A percentile compares a stretch with the other conserved stretches of the same genome.
These are phyloP conservation scores for Rubroshorea leprosula DNA, from an alignment of 345 rosid genomes.

Conservation along the genomic window DNA sequence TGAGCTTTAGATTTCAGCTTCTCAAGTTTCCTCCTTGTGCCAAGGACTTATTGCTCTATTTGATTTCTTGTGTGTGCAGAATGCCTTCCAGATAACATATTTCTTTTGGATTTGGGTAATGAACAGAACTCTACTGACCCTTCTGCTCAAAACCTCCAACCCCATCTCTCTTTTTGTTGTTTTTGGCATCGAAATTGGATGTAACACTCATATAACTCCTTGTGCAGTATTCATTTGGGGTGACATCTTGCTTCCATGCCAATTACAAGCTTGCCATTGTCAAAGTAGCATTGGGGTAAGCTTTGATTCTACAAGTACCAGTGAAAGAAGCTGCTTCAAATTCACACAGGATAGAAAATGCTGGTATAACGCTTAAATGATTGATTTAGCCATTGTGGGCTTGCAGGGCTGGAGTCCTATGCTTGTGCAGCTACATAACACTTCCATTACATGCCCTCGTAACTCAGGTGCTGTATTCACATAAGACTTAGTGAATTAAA, in stretches of 20 bases:
- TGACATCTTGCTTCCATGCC: constrained; percentile 68
- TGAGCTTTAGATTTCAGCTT: too few relatives aligned
- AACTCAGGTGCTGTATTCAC: constrained; percentile 98
- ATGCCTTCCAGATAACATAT: constrained; percentile 94
- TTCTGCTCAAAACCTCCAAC: not conserved
- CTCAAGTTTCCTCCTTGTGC: not conserved
- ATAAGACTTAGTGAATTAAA: too few relatives aligned
- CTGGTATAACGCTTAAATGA: not conserved
- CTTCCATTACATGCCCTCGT: constrained; percentile 90
- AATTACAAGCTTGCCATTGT: constrained; percentile 44
- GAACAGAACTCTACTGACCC: constrained; percentile 6
- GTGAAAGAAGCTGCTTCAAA: not conserved
- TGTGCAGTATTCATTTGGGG: constrained; percentile 67
- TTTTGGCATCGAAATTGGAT: not conserved
- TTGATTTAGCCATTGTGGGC: not conserved
- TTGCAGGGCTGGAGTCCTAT: constrained; percentile 56
- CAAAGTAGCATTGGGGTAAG: constrained; percentile 73
- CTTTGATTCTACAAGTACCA: constrained; percentile 3
- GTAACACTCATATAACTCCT: constrained; percentile 6
- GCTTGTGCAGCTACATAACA: constrained; percentile 85
- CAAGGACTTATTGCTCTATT: constrained; percentile 5
- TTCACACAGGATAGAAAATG: not conserved
- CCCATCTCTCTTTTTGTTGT: not conserved
- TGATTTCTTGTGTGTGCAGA: constrained; percentile 42
- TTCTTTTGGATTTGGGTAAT: constrained; percentile 94